Evolutionary conservation across 495 filamentous ascomycete species (phyloP).

Genomic region (Immersiella caudata): DNA sequence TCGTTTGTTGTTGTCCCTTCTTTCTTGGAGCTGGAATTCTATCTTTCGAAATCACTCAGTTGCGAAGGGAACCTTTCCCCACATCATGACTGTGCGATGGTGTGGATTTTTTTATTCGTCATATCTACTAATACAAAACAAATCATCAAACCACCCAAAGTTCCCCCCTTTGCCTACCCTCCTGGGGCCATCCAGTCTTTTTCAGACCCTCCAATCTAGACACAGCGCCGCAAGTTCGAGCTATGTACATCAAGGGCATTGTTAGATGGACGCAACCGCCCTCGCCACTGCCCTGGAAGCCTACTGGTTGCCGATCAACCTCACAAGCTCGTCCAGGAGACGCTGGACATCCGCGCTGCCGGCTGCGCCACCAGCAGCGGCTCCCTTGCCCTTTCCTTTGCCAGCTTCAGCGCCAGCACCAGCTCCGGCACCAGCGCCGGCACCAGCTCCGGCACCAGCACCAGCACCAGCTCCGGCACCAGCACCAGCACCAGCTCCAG

Average conservation of each 20-base stretch:
- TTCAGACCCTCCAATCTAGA: neutral
- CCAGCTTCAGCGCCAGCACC: conserved; percentile 17
- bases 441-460: conserved; percentile 19
- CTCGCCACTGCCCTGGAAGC: neutral
- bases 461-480: conserved; percentile 9
- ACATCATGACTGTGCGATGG: too few species aligned
- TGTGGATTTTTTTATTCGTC: too few species aligned
- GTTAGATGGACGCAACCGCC: neutral
- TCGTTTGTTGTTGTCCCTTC: too few species aligned
- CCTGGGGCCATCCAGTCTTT: neutral
- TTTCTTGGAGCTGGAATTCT: too few species aligned
- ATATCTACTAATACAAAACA: neutral
- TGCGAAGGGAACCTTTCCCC: too few species aligned
- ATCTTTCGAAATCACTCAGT: too few species aligned
- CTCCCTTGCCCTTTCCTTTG: conserved; percentile 13
- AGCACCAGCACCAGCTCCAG: conserved; percentile 8
- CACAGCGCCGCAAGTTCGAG: neutral
- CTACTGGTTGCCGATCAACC: conserved; percentile 1
- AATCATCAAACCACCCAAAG: neutral
- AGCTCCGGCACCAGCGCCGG: conserved; percentile 20
- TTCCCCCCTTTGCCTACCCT: too few species aligned
- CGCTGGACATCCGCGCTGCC: conserved; percentile 12
- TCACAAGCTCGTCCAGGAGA: conserved; percentile 11
- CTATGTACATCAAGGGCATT: neutral
- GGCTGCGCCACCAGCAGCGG: conserved; percentile 1